A percentile compares a stretch with the other conserved stretches of the same genome.
Evolutionary conservation across 176 grass and related monocot species (phyloP).

Genomic region (Tillandsia fasciculata): DNA sequence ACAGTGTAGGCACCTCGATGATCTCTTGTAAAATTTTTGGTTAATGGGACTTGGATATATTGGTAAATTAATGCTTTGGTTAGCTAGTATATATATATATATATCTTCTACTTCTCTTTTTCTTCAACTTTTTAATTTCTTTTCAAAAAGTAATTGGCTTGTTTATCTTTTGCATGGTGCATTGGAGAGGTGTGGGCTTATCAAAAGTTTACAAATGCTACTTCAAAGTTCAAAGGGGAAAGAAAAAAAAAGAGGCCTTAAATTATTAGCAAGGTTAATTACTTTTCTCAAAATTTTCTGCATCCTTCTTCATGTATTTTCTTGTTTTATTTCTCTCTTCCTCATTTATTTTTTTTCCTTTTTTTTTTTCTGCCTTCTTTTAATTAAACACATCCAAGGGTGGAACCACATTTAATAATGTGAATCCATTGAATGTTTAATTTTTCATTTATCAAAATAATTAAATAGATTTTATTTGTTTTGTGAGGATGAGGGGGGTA

Average conservation of each 20-base stretch:
- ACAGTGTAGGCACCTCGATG: background rate
- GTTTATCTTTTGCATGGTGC: too few species aligned
- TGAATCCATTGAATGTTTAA: background rate
- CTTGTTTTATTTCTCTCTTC: background rate
- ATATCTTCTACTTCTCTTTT: background rate
- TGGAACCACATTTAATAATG: background rate
- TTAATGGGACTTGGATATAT: background rate
- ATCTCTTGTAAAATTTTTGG: constrained; percentile 1
- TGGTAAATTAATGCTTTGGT: background rate
- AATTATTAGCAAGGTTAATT: too few species aligned
- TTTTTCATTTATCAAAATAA: background rate
- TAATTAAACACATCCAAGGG: background rate
- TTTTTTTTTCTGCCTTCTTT: background rate
- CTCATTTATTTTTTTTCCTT: background rate
- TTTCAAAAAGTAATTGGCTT: too few species aligned
- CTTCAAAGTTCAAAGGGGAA: too few species aligned
- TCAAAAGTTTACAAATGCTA: too few species aligned
- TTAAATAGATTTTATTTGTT: background rate
- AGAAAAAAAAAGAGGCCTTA: too few species aligned
- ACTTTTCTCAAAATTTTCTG: too few species aligned
- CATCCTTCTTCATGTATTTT: background rate
- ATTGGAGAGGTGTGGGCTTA: too few species aligned
- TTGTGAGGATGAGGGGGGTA: background rate
- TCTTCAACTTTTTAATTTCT: too few species aligned
- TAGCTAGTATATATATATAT: too few species aligned